Base-by-base conservation (phyloP, 208 protist species). In the Trypanosoma lewisi region DNA sequence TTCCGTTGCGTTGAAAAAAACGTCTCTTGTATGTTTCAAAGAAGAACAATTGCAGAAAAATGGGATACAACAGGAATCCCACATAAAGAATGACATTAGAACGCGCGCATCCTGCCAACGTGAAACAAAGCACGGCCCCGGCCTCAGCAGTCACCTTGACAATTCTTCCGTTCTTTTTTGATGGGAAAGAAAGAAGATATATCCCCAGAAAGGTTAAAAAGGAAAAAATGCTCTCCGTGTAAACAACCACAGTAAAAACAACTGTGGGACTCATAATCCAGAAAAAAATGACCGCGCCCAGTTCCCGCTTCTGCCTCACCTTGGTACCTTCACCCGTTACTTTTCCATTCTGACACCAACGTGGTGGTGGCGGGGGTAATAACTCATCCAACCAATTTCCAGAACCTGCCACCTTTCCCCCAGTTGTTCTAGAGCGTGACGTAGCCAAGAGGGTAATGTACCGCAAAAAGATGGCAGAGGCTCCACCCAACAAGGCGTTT, bases 201-300 rank as follows among this genome's bases (percentile, higher is more conserved):
- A 94, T 27, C 12, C 78, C 88, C 2, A 77, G 5, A 39, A 94
- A 81, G 0, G 78, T 79, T 25, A 80, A 49, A 7, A 88, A 59
- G 0, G 77, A 73, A 57, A 88, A 94, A 19, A 89, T 49, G 53
- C 77, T 84, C 49, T 94, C 85, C 3, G 88, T 94, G 74, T 94
- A 94, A n/a, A 76, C 47, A 31, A 62, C 79, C 17, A 89, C 81
- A 6, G 79, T 77, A 73, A 92, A 94, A 4, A 94, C 76, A 64
- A 73, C 70, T 21, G 88, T 56, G 3, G 88, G 88, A 23, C 72
- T 82, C 34, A 87, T 30, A 17, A 91, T 57, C 78, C 80, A 92
- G 34, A 86, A 47, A 17, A 92, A 54, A 39, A 70, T 53, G 33
- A 77, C 54, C 4, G 63, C 85, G 19, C 83, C 88, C 23, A 87